Evolutionary conservation across 2,329 filamentous ascomycete genomes (phyloP), one percentile per base, ranked within the genome.

Genomic region (Aspergillus brunneoviolaceus): DNA sequence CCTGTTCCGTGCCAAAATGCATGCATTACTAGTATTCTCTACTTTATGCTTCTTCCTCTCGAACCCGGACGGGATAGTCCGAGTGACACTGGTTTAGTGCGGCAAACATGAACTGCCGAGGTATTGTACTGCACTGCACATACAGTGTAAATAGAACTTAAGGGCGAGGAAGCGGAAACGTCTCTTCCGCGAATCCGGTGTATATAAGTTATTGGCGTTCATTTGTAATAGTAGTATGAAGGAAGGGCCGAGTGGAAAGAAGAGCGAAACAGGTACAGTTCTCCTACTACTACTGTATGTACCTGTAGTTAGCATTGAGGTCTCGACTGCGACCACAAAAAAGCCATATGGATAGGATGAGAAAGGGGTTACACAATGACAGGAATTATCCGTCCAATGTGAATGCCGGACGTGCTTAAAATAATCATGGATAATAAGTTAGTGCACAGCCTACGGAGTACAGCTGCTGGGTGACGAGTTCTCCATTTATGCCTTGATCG

Each of bases 331-430:
- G 47, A 48, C 47, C 21, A 21, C 27, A 29, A 29, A 29, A 29
- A 29, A 29, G 27, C 25, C 52, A 55, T 47, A 45, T 27, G 42
- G 39, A 23, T 10, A 45, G 42, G 42, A 47, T 49, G 39, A 49
- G 42, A 55, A 45, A 55, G 27, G 25, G 27, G 21, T 31, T 31
- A 45, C 39, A 50, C 39, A 42, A 51, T 27, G 39, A 49, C 53
- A 50, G 21, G 51, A 27, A 35, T 49, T 58, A 53, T 53, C 47
- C 49, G 45, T 47, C 59, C 50, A 49, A 48, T 58, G 49, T 31
- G 27, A 59, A 49, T 49, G 57, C 42, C 53, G 42, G 59, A 60
- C 55, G 57, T 62, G 63, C 61, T 63, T 60, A 60, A 65, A 60
- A 65, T 59, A 19, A 45, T 45, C 14, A 5, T 35, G 27, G 27